Evolutionary conservation across 106 monocot genomes (phyloP), one percentile per base, ranked within the genome.

Genomic region (Dioscorea zingiberensis): DNA sequence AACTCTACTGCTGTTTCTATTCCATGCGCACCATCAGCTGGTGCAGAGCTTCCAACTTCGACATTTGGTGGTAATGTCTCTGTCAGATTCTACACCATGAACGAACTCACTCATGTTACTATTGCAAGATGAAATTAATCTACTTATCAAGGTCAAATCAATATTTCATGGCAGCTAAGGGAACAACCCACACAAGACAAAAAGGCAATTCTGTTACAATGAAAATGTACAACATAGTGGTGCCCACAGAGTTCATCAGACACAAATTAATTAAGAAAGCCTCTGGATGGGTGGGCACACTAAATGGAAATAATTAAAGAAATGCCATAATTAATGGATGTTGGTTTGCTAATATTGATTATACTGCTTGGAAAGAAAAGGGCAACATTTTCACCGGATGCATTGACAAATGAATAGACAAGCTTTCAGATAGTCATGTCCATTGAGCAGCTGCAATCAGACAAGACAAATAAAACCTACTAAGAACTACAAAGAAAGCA

Each of bases 1-100:
- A 66, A 66, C 49, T 66, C 66, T 4, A 54, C 51, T 4, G 66
- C 64, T 21, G 21, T n/a, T 22, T 64, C 64, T 21, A 25, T 64
- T 23, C 64, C 64, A 48, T 64, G 64, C 9, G 64, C 5, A 24
- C 22, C 30, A 48, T 44, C 64, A 22, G 64, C 47, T 47, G n/a
- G 5, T 47, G 12, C n/a, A 8, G 64, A 45, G 24, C n/a, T 14
- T 21, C n/a, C 61, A 9, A 14, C 58, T 23, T 22, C 22, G 2
- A 25, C 58, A 23, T 22, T 58, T 3, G 22, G 4, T 27, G 58
- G 25, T 25, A 24, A 58, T 21, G 58, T 58, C 25, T 58, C 58
- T 24, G 22, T 62, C 28, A 29, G 17, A 44, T 62, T 29, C 62
- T 62, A 29, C 14, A 13, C 19, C 25, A 24, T 6, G 38, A 38